Evolutionary conservation across 2,329 filamentous ascomycete genomes (phyloP).

Genomic region (Cladorrhinum sp.): DNA sequence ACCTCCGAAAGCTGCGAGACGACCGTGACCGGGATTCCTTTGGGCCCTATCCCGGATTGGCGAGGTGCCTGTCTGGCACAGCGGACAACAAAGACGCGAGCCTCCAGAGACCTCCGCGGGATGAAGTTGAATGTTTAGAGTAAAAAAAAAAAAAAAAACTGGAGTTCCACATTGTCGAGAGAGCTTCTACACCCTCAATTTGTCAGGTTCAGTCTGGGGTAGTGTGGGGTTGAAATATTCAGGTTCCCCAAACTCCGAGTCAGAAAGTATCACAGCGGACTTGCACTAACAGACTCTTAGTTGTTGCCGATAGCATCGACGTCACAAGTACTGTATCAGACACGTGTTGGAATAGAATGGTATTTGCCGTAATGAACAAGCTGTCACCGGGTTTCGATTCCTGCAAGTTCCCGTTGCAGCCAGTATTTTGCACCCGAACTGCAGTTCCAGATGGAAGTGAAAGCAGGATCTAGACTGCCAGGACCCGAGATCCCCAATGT

Average conservation of each 20-base stretch:
- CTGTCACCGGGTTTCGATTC: neutral
- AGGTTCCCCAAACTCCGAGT: neutral
- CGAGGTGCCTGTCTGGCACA: neutral
- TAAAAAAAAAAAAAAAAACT: neutral
- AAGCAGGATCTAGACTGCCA: neutral
- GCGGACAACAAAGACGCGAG: neutral
- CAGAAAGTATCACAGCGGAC: neutral
- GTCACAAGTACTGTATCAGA: neutral
- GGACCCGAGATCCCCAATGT: neutral
- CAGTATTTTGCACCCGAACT: neutral
- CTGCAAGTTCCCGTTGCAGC: neutral
- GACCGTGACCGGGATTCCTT: slow-evolving; percentile 5
- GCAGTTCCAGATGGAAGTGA: neutral
- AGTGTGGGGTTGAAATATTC: neutral
- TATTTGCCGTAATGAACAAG: neutral
- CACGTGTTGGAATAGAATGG: neutral
- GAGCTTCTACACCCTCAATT: neutral
- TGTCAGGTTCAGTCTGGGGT: neutral
- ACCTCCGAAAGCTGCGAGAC: slow-evolving; percentile 2
- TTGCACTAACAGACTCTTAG: neutral
- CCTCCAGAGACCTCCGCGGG: neutral
- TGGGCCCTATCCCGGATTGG: slow-evolving; percentile 2
- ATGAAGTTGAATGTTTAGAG: neutral
- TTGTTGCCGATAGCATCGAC: neutral
- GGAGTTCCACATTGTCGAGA: neutral